phyloP scores from a whole-genome alignment of 352 stramenopile genomes.

The Pythium angustatum region DNA sequence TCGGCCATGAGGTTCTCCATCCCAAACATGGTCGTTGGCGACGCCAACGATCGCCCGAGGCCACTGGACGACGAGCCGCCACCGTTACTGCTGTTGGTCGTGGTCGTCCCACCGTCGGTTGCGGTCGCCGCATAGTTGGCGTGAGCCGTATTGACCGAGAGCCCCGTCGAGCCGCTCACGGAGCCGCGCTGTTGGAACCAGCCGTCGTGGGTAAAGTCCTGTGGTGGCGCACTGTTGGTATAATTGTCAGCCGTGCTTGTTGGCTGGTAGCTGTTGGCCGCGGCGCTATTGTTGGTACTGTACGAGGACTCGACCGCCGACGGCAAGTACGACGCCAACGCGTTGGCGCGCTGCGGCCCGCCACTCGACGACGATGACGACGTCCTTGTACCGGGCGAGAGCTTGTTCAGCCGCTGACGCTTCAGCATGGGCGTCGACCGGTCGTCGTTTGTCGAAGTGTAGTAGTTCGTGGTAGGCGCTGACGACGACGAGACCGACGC shows the following conservation, averaged over 20 bases:
- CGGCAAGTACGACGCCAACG: slow-evolving; percentile 24
- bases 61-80: not conserved
- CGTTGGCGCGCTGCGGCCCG: slow-evolving; percentile 7
- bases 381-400: not conserved
- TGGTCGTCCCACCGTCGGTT: too few species aligned
- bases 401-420: slow-evolving; percentile 14
- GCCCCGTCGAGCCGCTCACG: not conserved
- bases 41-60: slow-evolving; percentile 33
- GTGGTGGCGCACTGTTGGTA: not conserved
- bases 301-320: slow-evolving; percentile 12
- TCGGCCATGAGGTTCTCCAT: slow-evolving; percentile 66
- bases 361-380: not conserved
- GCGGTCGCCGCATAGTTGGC: slow-evolving; percentile 11
- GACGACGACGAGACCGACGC: not conserved
- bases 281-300: slow-evolving; percentile 7
- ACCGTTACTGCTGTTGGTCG: too few species aligned
- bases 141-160: slow-evolving; percentile 8
- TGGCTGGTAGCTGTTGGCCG: not conserved
- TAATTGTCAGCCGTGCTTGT: slow-evolving; percentile 3
- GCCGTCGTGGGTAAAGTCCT: slow-evolving; percentile 16
- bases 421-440: slow-evolving; percentile 2
- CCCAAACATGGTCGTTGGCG: slow-evolving; percentile 53
- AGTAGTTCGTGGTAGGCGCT: slow-evolving; percentile 1
- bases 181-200: slow-evolving; percentile 22
- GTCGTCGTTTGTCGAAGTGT: slow-evolving; percentile 1